Percentiles rank a stretch among this genome's conserved stretches.
phyloP scores from a whole-genome alignment of 2,329 filamentous ascomycete genomes.

The Diplodia corticola region DNA sequence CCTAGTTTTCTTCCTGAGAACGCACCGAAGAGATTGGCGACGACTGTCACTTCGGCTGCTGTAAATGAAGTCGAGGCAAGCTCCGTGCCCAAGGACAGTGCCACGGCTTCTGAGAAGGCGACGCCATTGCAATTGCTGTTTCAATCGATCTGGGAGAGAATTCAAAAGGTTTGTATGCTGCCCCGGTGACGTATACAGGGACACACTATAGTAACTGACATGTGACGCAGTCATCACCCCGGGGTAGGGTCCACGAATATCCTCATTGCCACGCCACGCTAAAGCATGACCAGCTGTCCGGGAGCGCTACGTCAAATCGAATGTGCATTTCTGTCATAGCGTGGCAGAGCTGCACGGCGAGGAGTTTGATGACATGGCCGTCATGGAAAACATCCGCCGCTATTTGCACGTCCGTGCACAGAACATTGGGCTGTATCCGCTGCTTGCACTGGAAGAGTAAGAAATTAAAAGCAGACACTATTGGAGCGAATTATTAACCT shows the following conservation, averaged over 20 bases:
- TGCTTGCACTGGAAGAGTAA: constrained; percentile 23
- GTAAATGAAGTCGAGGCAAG: not conserved
- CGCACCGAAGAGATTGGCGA: not conserved
- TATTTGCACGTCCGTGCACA: constrained; percentile 23
- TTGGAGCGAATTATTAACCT: constrained; percentile 1
- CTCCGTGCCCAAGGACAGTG: not conserved
- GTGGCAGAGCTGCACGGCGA: constrained; percentile 22
- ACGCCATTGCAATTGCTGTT: constrained; percentile 13
- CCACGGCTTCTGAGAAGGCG: not conserved
- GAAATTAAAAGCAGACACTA: not conserved
- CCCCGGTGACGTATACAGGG: not conserved
- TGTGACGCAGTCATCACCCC: not conserved
- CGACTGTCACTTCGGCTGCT: not conserved
- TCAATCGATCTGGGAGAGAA: constrained; percentile 15
- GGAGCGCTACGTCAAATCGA: constrained; percentile 19
- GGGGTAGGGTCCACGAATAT: not conserved
- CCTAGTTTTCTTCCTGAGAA: constrained; percentile 1
- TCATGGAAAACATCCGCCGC: constrained; percentile 23
- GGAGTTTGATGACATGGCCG: constrained; percentile 22
- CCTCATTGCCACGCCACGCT: not conserved
- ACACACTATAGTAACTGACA: not conserved
- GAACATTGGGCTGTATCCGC: constrained; percentile 23
- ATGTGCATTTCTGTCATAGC: constrained; percentile 20
- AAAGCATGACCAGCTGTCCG: constrained; percentile 7
- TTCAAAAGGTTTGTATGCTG: not conserved